Evolutionary conservation across 495 filamentous ascomycete species (phyloP), one percentile per base, ranked within the genome.

Genomic region (Penicillium odoratum): DNA sequence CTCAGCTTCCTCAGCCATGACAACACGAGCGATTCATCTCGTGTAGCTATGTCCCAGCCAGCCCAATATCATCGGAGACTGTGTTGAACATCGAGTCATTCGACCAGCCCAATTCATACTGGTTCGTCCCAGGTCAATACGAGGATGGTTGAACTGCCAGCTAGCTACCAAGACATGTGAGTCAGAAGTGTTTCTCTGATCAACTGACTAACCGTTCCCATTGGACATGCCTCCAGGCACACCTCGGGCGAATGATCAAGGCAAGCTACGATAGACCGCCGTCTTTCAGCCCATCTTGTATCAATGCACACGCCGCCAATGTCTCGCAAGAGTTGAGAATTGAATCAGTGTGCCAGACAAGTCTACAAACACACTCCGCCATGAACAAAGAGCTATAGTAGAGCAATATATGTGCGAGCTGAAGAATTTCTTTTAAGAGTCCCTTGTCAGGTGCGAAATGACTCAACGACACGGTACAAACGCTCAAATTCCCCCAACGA

Each of bases 151-250:
- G 2, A 26, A n/a, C 47, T 49, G 15, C 16, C 47, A 49, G 47
- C 47, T 7, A 1, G 47, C 10, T 49, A n/a, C 47, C 28, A 0
- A 7, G 47, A 33, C 0, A 49, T 13, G 26, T 49, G 47, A 49
- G 47, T 49, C 26, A 49, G 47, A 49, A 49, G 25, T 49, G 25
- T 49, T 49, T 49, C 47, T 21, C 28, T 49, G 15, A 31, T 49
- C 47, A 1, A 49, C 0, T 49, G 1, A 49, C 25, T 31, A 49
- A 29, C 47, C 47, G 29, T 49, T 28, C 47, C 15, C 33, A 10
- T 49, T 33, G 47, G 47, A 31, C 47, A 49, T 49, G 15, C 47
- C 7, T 33, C 29, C 11, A 49, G 47, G 47, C 29, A 33, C 9
- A 49, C 18, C 18, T 29, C 6, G 44, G 3, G 44, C 44, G 44